Percentiles rank a stretch among this genome's conserved stretches.
phyloP scores from a whole-genome alignment of 139 green algal species.

The Chlorella sp. region DNA sequence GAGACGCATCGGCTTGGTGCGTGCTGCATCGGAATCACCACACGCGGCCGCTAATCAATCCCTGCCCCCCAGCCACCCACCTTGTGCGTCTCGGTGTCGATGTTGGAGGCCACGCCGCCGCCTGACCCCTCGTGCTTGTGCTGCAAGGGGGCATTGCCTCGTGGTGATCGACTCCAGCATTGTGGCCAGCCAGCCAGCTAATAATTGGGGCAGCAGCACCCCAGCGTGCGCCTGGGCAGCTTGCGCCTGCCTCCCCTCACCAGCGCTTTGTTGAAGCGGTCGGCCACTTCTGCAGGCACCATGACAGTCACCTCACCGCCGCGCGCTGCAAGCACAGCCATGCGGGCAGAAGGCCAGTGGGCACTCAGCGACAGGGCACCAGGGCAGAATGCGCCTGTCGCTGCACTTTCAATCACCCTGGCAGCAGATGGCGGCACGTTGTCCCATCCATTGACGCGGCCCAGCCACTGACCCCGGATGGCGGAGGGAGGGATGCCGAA shows the following conservation, averaged over 20 bases:
- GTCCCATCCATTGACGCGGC: neutral
- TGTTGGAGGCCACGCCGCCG: constrained; percentile 27
- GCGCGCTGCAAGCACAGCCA: neutral
- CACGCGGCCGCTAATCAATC: too few species aligned
- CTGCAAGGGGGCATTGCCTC: neutral
- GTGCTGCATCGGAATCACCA: too few species aligned
- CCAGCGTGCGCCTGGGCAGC: too few species aligned
- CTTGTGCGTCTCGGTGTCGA: constrained; percentile 44
- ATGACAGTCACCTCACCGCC: constrained; percentile 29
- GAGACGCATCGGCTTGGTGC: too few species aligned
- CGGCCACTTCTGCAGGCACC: constrained; percentile 37
- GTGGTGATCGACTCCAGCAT: too few species aligned
- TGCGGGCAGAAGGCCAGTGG: neutral
- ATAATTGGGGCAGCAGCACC: too few species aligned
- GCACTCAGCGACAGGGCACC: neutral
- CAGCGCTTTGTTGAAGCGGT: constrained; percentile 37
- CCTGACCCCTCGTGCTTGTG: constrained; percentile 6
- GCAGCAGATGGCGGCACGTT: too few species aligned
- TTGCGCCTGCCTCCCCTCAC: too few species aligned
- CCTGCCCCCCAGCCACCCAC: neutral
- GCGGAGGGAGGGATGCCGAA: constrained; percentile 9
- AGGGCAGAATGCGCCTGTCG: too few species aligned
- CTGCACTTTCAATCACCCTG: too few species aligned
- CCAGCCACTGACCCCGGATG: constrained; percentile 1
- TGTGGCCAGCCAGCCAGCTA: too few species aligned